phyloP scores from a whole-genome alignment of 2,329 filamentous ascomycete genomes.

The Chrysosphaeria jannelii region DNA sequence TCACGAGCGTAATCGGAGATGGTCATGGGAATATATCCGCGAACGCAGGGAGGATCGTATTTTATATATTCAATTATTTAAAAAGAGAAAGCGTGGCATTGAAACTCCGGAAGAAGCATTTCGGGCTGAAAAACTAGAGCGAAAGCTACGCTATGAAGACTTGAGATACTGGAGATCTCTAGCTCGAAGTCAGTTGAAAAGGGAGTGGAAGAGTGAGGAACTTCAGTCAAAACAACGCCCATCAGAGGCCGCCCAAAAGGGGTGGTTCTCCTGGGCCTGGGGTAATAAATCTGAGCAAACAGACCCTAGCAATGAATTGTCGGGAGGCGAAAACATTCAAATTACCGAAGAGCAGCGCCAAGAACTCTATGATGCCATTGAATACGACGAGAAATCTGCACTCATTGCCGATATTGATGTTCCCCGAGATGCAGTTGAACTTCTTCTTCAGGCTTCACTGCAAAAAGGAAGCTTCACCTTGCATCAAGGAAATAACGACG shows the following conservation, averaged over 20 bases:
- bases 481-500: constrained; percentile 62
- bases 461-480: constrained; percentile 89
- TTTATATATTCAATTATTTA: constrained; percentile 81
- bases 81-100: constrained; percentile 57
- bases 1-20: constrained; percentile 69
- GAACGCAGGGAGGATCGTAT: constrained; percentile 73
- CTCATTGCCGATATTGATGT: constrained; percentile 67
- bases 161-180: constrained; percentile 90
- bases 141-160: constrained; percentile 79
- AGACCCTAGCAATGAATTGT: constrained; percentile 9
- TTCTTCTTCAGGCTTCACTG: constrained; percentile 79
- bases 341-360: constrained; percentile 92
- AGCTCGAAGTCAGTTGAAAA: constrained; percentile 76
- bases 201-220: constrained; percentile 21
- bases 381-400: constrained; percentile 90
- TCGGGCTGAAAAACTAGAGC: constrained; percentile 48
- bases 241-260: constrained; percentile 46
- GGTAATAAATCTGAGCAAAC: constrained; percentile 25
- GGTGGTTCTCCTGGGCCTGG: constrained; percentile 84
- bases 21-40: constrained; percentile 90
- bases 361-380: constrained; percentile 88
- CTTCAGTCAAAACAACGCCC: no score
- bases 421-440: constrained; percentile 70
- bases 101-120: constrained; percentile 38
- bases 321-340: constrained; percentile 45